Conservation (phyloP, 352 stramenopile species). For the Globisporangium carolinianum region DNA sequence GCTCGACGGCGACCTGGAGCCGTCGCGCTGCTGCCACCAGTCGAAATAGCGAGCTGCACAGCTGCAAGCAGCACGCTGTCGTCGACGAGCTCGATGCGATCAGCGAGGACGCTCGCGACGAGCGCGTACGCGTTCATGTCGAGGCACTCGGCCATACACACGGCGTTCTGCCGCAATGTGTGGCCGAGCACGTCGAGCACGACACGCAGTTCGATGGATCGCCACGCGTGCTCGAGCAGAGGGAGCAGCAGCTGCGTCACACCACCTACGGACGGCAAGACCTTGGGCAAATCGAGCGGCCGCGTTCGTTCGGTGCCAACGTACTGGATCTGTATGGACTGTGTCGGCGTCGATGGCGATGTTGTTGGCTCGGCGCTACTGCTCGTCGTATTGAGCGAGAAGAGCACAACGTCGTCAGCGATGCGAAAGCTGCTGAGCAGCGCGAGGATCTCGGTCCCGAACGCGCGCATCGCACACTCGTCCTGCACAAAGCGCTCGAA, state of each 20-base stretch:
- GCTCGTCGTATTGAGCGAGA: conserved; percentile 54
- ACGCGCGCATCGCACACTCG: conserved; percentile 50
- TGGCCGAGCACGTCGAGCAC: conserved; percentile 40
- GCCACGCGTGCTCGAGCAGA: conserved; percentile 44
- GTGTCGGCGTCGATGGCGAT: conserved; percentile 7
- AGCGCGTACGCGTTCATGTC: conserved; percentile 50
- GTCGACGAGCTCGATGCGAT: conserved; percentile 40
- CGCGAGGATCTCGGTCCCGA: conserved; percentile 57
- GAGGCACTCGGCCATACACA: conserved; percentile 54
- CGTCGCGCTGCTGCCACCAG: conserved; percentile 6
- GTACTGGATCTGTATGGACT: conserved; percentile 31
- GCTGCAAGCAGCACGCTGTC: conserved; percentile 32
- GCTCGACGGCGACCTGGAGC: not conserved
- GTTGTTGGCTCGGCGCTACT: conserved; percentile 2
- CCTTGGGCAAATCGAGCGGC: conserved; percentile 48
- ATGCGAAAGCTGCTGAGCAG: conserved; percentile 53
- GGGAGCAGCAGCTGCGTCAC: conserved; percentile 53
- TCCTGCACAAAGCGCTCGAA: conserved; percentile 55
- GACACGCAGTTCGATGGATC: conserved; percentile 33
- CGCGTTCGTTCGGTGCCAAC: conserved; percentile 39
- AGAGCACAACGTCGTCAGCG: conserved; percentile 44
- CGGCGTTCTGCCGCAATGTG: conserved; percentile 47
- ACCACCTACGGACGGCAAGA: conserved; percentile 54
- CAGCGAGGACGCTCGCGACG: conserved; percentile 32
- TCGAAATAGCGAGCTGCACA: conserved; percentile 39